Evolutionary conservation across 2,329 filamentous ascomycete species (phyloP), one percentile per base, ranked within the genome.

Genomic region (Emergomyces pasteurianus): DNA sequence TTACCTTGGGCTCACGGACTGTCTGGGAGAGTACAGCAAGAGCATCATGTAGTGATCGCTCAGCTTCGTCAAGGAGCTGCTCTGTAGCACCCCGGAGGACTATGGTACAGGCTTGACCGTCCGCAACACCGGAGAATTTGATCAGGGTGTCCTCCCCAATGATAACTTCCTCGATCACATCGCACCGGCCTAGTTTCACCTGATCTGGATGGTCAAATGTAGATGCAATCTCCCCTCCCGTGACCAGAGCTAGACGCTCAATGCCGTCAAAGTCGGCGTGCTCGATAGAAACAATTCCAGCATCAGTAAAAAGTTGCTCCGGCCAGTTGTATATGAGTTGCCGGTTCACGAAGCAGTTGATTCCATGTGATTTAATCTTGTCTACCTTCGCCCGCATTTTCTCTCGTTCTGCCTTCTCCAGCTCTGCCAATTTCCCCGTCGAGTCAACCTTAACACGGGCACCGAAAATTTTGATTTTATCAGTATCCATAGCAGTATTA

Each of bases 321-420:
- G 94, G 94, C 94, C 94, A 99, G 82, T 99, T 99, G 83, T 99
- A 99, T 79, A 99, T 99, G 65, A 99, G 85, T 76, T 99, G 94
- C 68, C 94, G 83, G 83, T 99, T 99, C 77, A 99, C 96, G 77
- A 99, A 99, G 82, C 94, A 97, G 83, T 99, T 99, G 79, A 99
- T 96, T 62, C 94, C 94, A 72, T 99, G 94, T 54, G 90, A 84
- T 84, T 97, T 99, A 80, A 99, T 99, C 77, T 90, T 92, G 65
- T 99, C 94, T 53, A 99, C 94, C 83, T 99, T 99, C 66, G 89
- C 88, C 82, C 92, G 95, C 94, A 99, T 99, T 86, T 97, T 97
- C 70, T 99, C 94, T 70, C 90, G 88, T 80, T 97, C 94, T 6
- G 94, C 94, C 83, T 95, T 96, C 77, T 99, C 94, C 60, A 99